These are phyloP conservation scores for Globisporangium camurandrum DNA, from an alignment of 352 stramenopile genomes.

Conservation along the genomic window DNA sequence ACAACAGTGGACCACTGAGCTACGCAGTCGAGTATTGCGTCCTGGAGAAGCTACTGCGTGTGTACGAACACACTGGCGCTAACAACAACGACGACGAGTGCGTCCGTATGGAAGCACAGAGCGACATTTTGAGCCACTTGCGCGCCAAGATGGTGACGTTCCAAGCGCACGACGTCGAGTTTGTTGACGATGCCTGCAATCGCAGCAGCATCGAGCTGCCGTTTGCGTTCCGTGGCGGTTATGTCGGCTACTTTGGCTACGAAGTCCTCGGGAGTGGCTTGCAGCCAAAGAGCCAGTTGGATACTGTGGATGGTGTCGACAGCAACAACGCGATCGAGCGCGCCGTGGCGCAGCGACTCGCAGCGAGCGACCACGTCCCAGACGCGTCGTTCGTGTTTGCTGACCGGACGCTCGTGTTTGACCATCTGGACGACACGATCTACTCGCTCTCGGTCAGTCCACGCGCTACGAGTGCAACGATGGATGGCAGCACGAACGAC, in stretches of 20 bases:
- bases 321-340: constrained; percentile 20
- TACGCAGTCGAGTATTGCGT: constrained; percentile 64
- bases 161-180: constrained; percentile 24
- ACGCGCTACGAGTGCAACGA: too few relatives aligned
- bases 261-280: constrained; percentile 48
- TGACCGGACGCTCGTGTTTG: constrained; percentile 84
- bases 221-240: constrained; percentile 79
- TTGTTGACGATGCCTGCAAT: constrained; percentile 1
- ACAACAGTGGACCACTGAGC: constrained; percentile 44
- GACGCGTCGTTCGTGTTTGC: constrained; percentile 89
- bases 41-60: constrained; percentile 33
- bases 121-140: constrained; percentile 32
- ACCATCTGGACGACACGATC: constrained; percentile 66
- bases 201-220: constrained; percentile 19
- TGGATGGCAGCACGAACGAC: constrained; percentile 2
- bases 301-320: constrained; percentile 7
- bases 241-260: constrained; percentile 87
- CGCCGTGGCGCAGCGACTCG: constrained; percentile 17
- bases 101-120: constrained; percentile 14
- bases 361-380: constrained; percentile 38
- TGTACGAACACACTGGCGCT: constrained; percentile 24
- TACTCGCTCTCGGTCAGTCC: constrained; percentile 77
- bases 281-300: too few relatives aligned
- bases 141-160: constrained; percentile 29
- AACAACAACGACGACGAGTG: constrained; percentile 7